Percentiles rank a stretch among this genome's conserved stretches.
These are phyloP conservation scores for Cicer chorassanicum DNA, from an alignment of 306 rosid species.

Conservation along the genomic window DNA sequence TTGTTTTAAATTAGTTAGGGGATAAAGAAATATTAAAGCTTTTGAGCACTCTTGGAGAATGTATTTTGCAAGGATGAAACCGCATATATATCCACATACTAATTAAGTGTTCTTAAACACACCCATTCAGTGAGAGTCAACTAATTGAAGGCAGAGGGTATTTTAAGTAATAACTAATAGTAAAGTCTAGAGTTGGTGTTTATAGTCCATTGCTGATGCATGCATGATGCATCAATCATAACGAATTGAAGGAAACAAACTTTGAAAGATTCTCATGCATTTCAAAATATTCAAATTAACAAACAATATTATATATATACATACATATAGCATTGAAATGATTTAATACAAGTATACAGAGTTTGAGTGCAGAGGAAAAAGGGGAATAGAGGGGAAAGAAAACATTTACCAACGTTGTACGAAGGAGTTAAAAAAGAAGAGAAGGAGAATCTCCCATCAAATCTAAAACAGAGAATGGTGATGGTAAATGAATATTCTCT, in stretches of 20 bases:
- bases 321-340: conserved; percentile 30
- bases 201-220: conserved; percentile 38
- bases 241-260: conserved; percentile 30
- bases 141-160: background rate
- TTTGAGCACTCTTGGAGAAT: too few species aligned
- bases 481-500: conserved; percentile 44
- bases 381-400: background rate
- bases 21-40: too few species aligned
- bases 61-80: too few species aligned
- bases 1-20: too few species aligned
- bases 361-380: conserved; percentile 30
- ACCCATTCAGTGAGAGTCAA: too few species aligned
- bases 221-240: conserved; percentile 40
- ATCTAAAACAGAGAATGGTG: conserved; percentile 37
- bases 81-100: too few species aligned
- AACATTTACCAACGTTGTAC: conserved; percentile 35
- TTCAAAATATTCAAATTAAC: conserved; percentile 22
- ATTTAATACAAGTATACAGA: conserved; percentile 20
- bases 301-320: conserved; percentile 1
- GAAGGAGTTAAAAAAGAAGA: conserved; percentile 38
- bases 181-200: conserved; percentile 6
- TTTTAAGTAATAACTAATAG: background rate
- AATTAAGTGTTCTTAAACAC: too few species aligned
- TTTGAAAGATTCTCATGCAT: conserved; percentile 20
- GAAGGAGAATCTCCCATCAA: conserved; percentile 47